Evolutionary conservation across 768 basidiomycete species (phyloP), one percentile per base, ranked within the genome.

Genomic region (Imleria badia): DNA sequence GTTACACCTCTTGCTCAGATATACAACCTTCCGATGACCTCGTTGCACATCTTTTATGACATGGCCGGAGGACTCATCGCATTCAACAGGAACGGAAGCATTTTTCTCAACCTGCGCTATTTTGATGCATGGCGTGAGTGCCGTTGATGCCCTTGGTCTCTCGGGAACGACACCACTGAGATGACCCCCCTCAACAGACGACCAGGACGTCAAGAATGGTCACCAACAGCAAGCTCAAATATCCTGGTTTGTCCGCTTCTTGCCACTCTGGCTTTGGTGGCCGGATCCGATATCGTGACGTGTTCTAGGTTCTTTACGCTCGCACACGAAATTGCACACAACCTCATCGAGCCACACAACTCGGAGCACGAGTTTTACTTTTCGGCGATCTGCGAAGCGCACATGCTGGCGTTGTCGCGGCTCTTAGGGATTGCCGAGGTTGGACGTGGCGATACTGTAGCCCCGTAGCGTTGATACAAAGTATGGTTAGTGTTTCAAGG

Each of bases 351-450:
- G 39, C 81, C 84, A 0, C 95, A 97, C 63, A 94, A 96, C 68
- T 86, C 91, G 1, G 87, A 94, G 65, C 94, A 96, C 60, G 92
- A 94, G 59, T 98, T 97, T 70, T 97, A 92, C 70, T 94, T 96
- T 64, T 92, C 92, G 29, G 85, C 90, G 7, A 89, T 98, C 19
- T 91, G 89, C 59, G 91, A 97, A 72, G 80, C 78, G 33, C 78
- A 80, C 64, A 66, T 86, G 26, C 58, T 76, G 47, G 64, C 70
- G 19, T 70, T 86, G 20, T 72, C 70, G 23, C 66, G 54, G 33
- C 67, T 77, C 46, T 39, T 78, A 11, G 60, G 53, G 14, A n/a
- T 31, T 29, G 5, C 26, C 4, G 12, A 22, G 11, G 30, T 30
- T 22, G 45, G 23, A 55, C 2, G 19, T 26, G 9, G 20, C 5